These are phyloP conservation scores for Salmacisia buchloeana DNA, from an alignment of 1,284 basidiomycete genomes.

Conservation along the genomic window DNA sequence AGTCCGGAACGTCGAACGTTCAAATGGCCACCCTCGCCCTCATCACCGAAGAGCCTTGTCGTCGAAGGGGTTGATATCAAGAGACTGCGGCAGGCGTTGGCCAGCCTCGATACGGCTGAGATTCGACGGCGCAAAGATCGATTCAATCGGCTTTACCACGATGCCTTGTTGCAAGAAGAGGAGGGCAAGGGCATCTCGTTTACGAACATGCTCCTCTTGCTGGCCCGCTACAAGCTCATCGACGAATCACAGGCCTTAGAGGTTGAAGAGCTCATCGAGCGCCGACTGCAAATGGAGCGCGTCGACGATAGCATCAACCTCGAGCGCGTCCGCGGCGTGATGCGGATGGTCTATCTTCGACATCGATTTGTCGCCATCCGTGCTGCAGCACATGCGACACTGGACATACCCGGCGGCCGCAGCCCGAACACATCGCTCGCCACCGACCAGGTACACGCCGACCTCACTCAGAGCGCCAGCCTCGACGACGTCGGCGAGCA, in stretches of 20 bases:
- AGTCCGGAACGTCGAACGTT: not conserved
- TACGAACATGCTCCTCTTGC: constrained; percentile 77
- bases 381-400: not conserved
- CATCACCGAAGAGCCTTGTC: constrained; percentile 4
- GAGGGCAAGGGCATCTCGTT: constrained; percentile 69
- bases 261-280: constrained; percentile 43
- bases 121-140: constrained; percentile 32
- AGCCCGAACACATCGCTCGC: not conserved
- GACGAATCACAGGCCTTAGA: constrained; percentile 59
- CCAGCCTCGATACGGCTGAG: constrained; percentile 23
- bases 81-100: constrained; percentile 20
- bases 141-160: constrained; percentile 47
- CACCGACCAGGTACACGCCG: no score
- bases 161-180: constrained; percentile 54
- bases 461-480: no score
- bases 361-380: constrained; percentile 51
- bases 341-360: constrained; percentile 38
- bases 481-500: no score
- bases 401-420: not conserved
- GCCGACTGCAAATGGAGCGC: constrained; percentile 30
- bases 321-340: constrained; percentile 37
- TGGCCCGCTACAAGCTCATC: constrained; percentile 88
- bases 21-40: constrained; percentile 16
- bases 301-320: constrained; percentile 40
- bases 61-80: constrained; percentile 26